Base-by-base conservation (phyloP, 1,139 yeast species). In the Pichia kudriavzevii region DNA sequence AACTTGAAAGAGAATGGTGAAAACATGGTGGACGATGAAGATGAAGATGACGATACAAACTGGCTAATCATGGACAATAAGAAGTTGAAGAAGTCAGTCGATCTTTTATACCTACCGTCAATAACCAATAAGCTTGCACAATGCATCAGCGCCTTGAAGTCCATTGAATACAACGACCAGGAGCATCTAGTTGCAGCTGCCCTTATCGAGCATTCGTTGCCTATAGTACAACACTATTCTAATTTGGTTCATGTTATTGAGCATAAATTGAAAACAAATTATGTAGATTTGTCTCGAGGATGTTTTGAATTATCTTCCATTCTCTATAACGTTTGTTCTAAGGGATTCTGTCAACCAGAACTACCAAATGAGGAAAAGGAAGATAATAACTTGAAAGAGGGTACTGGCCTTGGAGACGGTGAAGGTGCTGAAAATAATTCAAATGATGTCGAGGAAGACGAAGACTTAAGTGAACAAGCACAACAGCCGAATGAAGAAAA, bases 331-430 rank as follows among this genome's bases (percentile, higher is more conserved):
- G 60, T 93, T 28, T 76, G 94, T 1, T 73, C 74, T n/a, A 73
- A 80, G 39, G 99, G 99, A 0, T 88, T 88, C 69, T 93, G 99
- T 54, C 74, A 94, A 3, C 98, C 98, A 19, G 80, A 81, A 50
- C 78, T 82, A 15, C 82, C 88, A 11, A 64, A 70, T 18, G 91
- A 83, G 35, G 73, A 75, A 37, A 70, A 75, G 42, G 74, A 77
- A 14, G 69, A 71, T 40, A 75, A 75, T 31, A 76, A 81, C 49
- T 50, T 79, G 53, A 79, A 79, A 25, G 71, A 79, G 34, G 98
- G 98, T 35, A 84, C 95, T n/a, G 98, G 98, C 9, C 66, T 91
- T 26, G 99, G 98, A 32, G 97, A 91, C 55, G 98, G 97, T 16
- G 87, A 81, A 42, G 97, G 95, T 43, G 94, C 82, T 4, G 70